Evolutionary conservation across 169 alveolate species (phyloP).

Genomic region (Toxoplasma gondii): DNA sequence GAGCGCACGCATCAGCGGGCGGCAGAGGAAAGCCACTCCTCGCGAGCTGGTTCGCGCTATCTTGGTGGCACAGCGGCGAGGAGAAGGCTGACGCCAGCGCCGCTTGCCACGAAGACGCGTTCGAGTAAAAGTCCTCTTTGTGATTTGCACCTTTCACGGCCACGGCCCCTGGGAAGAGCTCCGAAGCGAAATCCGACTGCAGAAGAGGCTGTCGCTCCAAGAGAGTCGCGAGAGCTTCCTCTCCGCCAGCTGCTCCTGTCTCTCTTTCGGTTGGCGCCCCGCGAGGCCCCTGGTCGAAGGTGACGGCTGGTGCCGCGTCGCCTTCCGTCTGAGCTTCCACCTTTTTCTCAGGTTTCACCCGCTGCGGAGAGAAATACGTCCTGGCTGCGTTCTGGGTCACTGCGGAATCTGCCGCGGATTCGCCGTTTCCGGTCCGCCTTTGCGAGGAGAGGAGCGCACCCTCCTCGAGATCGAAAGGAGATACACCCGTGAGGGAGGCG

Average conservation of each 20-base stretch:
- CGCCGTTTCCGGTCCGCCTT: no score
- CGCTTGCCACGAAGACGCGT: not conserved
- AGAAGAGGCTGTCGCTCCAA: conserved; percentile 19
- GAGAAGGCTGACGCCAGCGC: not conserved
- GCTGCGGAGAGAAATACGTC: no score
- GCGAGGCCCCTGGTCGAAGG: no score
- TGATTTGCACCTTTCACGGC: not conserved
- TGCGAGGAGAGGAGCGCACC: not conserved
- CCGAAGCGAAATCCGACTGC: conserved; percentile 24
- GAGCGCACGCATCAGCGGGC: not conserved
- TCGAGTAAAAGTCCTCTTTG: not conserved
- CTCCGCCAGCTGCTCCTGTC: not conserved
- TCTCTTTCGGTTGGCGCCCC: no score
- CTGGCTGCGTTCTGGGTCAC: no score
- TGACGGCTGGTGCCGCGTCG: no score
- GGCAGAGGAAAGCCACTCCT: not conserved
- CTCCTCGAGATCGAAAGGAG: not conserved
- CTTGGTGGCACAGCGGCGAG: not conserved
- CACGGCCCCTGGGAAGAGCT: not conserved
- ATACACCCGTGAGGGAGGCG: not conserved
- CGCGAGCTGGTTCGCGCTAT: not conserved
- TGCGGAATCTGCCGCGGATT: no score
- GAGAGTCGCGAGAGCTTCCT: conserved; percentile 37
- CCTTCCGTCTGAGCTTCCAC: no score
- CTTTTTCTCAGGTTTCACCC: no score